A percentile compares a stretch with the other conserved stretches of the same genome.
Evolutionary conservation across 306 rosid genomes (phyloP).

Genomic region (Cicer cuneatum): DNA sequence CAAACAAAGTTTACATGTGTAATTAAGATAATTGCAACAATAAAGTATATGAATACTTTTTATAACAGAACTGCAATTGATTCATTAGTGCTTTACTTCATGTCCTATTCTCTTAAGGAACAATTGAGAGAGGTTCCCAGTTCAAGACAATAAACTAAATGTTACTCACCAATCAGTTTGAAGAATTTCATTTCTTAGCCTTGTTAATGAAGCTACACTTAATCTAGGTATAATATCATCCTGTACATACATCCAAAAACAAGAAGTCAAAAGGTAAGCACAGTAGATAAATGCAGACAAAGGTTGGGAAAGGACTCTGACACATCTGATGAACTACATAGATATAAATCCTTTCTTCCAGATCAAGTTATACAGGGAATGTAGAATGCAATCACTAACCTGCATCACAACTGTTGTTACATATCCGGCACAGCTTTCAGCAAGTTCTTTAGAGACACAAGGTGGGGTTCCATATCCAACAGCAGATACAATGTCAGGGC

Average conservation of each 20-base stretch:
- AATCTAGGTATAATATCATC: constrained; percentile 88
- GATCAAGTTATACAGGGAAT: constrained; percentile 26
- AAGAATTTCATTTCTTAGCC: constrained; percentile 92
- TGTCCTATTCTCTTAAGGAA: constrained; percentile 34
- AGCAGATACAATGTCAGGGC: constrained; percentile 86
- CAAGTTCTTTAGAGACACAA: constrained; percentile 86
- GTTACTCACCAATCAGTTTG: constrained; percentile 90
- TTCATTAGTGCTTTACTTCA: constrained; percentile 15
- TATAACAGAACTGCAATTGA: constrained; percentile 2
- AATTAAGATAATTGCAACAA: neutral
- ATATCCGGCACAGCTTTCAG: constrained; percentile 82
- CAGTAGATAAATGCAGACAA: constrained; percentile 34
- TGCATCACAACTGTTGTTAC: constrained; percentile 93
- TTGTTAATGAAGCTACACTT: constrained; percentile 76
- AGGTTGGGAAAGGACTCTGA: constrained; percentile 32
- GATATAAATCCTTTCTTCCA: constrained; percentile 23
- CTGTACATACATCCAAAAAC: constrained; percentile 53
- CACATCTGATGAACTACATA: constrained; percentile 38
- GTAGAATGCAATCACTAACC: constrained; percentile 55
- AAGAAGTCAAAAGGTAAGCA: constrained; percentile 39
- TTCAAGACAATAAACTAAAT: constrained; percentile 37
- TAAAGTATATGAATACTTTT: neutral
- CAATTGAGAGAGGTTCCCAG: constrained; percentile 22
- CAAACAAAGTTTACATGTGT: constrained; percentile 14
- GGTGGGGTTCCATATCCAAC: constrained; percentile 87